phyloP scores from a whole-genome alignment of 306 rosid genomes.

The Styphnolobium japonicum region DNA sequence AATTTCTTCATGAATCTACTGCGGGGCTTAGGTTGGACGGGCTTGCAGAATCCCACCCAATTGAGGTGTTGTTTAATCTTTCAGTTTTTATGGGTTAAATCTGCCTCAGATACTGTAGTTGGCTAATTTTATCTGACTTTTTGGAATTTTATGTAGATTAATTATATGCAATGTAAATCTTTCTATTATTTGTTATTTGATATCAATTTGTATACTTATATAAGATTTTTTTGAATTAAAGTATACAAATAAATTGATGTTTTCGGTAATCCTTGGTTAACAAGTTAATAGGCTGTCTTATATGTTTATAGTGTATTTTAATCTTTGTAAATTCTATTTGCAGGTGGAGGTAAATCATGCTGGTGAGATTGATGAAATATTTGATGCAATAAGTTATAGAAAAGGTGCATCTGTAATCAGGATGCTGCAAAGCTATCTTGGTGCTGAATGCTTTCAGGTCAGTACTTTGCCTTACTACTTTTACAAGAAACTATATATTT shows the following conservation, averaged over 20 bases:
- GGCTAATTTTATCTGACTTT: conserved; percentile 1
- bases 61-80: conserved; percentile 60
- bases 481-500: neutral
- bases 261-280: neutral
- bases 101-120: neutral
- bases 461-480: conserved; percentile 26
- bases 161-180: neutral
- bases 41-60: conserved; percentile 93
- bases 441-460: conserved; percentile 90
- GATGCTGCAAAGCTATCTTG: conserved; percentile 97
- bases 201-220: neutral
- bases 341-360: conserved; percentile 97
- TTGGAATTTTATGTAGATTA: neutral
- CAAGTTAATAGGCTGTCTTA: neutral
- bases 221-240: neutral
- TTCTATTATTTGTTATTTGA: neutral
- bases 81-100: neutral
- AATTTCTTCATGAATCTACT: conserved; percentile 73
- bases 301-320: neutral
- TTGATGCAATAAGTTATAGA: conserved; percentile 85
- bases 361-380: conserved; percentile 83
- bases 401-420: conserved; percentile 95
- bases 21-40: conserved; percentile 84
- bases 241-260: neutral
- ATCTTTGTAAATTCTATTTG: conserved; percentile 24